Conservation (phyloP, 1,284 basidiomycete species). For the Waitea zeae region DNA sequence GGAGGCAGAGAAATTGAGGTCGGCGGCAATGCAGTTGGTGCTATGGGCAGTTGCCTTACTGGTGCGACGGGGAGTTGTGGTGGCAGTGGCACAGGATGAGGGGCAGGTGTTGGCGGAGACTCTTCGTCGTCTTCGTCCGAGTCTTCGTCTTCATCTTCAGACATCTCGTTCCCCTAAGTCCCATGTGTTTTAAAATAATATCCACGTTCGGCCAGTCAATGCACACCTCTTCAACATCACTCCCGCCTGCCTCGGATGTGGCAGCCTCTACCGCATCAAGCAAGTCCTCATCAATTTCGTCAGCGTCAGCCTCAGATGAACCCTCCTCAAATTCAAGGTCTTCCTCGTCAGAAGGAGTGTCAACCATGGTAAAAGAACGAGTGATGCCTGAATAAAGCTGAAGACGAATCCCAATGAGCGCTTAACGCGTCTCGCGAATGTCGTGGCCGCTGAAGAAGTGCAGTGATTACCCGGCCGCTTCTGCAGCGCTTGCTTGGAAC, state of each 20-base stretch:
- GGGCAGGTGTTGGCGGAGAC: conserved; percentile 11
- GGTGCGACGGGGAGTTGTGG: conserved; percentile 1
- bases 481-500: too few relatives aligned
- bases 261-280: conserved; percentile 36
- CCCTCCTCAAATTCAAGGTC: neutral
- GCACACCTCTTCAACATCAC: conserved; percentile 13
- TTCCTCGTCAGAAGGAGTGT: neutral
- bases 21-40: neutral
- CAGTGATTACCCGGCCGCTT: too few relatives aligned
- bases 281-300: conserved; percentile 40
- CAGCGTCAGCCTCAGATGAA: conserved; percentile 27
- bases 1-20: neutral
- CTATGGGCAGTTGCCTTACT: conserved; percentile 6
- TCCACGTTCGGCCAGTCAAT: too few relatives aligned
- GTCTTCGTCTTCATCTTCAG: conserved; percentile 41
- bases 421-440: too few relatives aligned
- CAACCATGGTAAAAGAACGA: too few relatives aligned
- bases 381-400: too few relatives aligned
- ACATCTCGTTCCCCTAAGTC: conserved; percentile 20
- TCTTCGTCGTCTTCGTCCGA: conserved; percentile 27
- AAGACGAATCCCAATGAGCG: too few relatives aligned
- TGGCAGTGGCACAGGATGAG: conserved; percentile 1
- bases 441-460: too few relatives aligned
- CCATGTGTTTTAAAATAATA: too few relatives aligned
- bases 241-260: conserved; percentile 18